Conservation (phyloP, 768 basidiomycete genomes). For the Hypsizygus marmoreus region DNA sequence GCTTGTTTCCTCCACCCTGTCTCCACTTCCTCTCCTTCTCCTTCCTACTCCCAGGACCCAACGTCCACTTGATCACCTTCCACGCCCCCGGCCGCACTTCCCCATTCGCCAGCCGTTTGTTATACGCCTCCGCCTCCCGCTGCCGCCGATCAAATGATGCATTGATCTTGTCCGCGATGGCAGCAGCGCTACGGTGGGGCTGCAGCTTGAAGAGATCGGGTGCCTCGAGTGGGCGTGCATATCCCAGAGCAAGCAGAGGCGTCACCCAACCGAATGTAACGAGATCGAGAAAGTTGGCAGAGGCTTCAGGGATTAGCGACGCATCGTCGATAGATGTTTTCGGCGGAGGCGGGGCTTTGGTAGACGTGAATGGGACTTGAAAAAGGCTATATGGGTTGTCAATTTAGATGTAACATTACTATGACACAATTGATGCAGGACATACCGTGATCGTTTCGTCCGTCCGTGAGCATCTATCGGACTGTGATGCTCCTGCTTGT, state of each 20-base stretch:
- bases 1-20: slow-evolving; percentile 59
- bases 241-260: slow-evolving; percentile 70
- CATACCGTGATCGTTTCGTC: slow-evolving; percentile 15
- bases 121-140: slow-evolving; percentile 66
- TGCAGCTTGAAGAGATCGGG: slow-evolving; percentile 82
- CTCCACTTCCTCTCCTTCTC: slow-evolving; percentile 67
- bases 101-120: slow-evolving; percentile 64
- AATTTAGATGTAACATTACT: too few relatives aligned
- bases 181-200: slow-evolving; percentile 55
- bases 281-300: slow-evolving; percentile 57
- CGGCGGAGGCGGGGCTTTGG: slow-evolving; percentile 43
- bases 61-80: slow-evolving; percentile 58
- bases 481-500: too few relatives aligned
- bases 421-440: neutral
- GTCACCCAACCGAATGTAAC: slow-evolving; percentile 80
- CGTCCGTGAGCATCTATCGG: slow-evolving; percentile 3
- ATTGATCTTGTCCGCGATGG: slow-evolving; percentile 64
- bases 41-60: slow-evolving; percentile 52
- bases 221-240: slow-evolving; percentile 77
- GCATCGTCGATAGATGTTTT: slow-evolving; percentile 61
- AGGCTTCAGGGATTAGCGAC: slow-evolving; percentile 62
- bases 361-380: slow-evolving; percentile 43
- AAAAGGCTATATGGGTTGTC: slow-evolving; percentile 23
- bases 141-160: slow-evolving; percentile 62
- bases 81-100: slow-evolving; percentile 58